These are phyloP conservation scores for Arctium lappa DNA, from an alignment of 129 eudicot species.

Conservation along the genomic window DNA sequence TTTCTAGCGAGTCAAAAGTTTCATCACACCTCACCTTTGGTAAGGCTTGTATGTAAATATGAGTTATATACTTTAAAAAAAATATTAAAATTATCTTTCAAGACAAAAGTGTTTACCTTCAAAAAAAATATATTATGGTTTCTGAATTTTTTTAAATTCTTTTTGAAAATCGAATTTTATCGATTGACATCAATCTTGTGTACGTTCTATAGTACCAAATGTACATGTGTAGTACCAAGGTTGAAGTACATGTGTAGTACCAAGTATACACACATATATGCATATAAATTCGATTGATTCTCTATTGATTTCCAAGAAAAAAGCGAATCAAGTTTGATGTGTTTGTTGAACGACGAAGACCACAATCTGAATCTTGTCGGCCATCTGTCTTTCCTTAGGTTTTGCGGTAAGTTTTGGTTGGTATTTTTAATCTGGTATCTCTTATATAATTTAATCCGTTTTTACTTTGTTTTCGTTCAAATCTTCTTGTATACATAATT, in stretches of 20 bases:
- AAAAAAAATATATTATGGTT: no score
- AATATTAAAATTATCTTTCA: no score
- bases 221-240: no score
- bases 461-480: not conserved
- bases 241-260: not conserved
- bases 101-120: no score
- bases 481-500: not conserved
- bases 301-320: not conserved
- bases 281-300: not conserved
- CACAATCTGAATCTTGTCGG: not conserved
- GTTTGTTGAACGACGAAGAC: slow-evolving; percentile 23
- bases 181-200: not conserved
- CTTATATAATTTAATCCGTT: not conserved
- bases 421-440: not conserved
- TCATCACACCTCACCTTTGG: no score
- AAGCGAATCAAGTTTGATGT: slow-evolving; percentile 8
- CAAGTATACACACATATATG: not conserved
- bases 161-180: no score
- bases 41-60: no score
- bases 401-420: not conserved
- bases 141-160: no score
- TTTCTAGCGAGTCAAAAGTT: no score
- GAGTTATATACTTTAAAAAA: no score
- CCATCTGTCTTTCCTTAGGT: not conserved
- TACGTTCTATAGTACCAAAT: not conserved